Evolutionary conservation across 2,329 filamentous ascomycete species (phyloP).

Genomic region (Penicillium sclerotiorum): DNA sequence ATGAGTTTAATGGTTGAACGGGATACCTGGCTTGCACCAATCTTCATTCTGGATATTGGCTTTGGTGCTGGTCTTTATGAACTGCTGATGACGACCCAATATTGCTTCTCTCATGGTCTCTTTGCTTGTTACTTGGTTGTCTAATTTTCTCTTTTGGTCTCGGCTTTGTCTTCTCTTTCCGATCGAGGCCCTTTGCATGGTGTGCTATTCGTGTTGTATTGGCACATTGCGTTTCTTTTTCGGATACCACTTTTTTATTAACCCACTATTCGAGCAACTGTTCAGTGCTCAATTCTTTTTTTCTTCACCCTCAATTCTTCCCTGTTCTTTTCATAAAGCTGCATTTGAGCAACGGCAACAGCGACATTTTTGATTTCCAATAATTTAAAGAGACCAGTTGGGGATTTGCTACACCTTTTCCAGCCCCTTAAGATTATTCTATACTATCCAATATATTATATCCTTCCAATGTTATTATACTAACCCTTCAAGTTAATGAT

Average conservation of each 20-base stretch:
- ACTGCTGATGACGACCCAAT: slow-evolving; percentile 32
- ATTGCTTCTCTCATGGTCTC: slow-evolving; percentile 15
- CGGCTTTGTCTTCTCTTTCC: slow-evolving; percentile 8
- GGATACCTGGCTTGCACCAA: slow-evolving; percentile 31
- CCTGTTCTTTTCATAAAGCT: slow-evolving; percentile 4
- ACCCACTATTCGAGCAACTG: slow-evolving; percentile 3
- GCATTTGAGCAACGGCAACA: not conserved
- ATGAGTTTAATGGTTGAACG: slow-evolving; percentile 26
- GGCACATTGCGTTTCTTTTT: slow-evolving; percentile 18
- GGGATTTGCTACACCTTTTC: too few species aligned
- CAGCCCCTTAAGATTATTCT: too few species aligned
- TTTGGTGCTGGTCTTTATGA: slow-evolving; percentile 33
- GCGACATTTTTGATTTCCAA: too few species aligned
- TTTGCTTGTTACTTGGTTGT: slow-evolving; percentile 6
- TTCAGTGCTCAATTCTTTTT: slow-evolving; percentile 6
- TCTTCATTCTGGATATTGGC: slow-evolving; percentile 12
- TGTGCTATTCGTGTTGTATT: slow-evolving; percentile 5
- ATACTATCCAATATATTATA: too few species aligned
- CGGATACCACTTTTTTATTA: slow-evolving; percentile 18
- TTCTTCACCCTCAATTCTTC: too few species aligned
- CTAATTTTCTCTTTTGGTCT: slow-evolving; percentile 10
- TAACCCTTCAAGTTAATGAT: not conserved
- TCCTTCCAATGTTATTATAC: not conserved
- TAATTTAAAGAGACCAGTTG: too few species aligned
- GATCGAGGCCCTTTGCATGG: slow-evolving; percentile 18